A percentile compares a stretch with the other conserved stretches of the same genome.
Conservation (phyloP, 2,329 filamentous ascomycete genomes). For the Sclerotinia subarctica region DNA sequence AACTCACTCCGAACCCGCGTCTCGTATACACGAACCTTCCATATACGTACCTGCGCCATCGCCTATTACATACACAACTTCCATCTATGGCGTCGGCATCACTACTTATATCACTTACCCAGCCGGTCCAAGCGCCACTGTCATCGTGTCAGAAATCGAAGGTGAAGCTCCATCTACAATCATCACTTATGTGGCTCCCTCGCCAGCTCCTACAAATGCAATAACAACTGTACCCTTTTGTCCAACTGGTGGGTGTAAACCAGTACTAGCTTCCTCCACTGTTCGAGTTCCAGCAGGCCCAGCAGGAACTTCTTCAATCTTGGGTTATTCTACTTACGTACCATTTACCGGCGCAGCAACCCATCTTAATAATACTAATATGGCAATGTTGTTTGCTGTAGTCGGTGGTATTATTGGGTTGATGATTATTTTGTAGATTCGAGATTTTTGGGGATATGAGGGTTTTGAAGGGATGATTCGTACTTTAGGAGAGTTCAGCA, state of each 20-base stretch:
- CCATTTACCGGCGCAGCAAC: conserved; percentile 10
- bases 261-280: not conserved
- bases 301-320: conserved; percentile 9
- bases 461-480: not conserved
- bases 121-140: conserved; percentile 1
- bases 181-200: conserved; percentile 4
- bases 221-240: not conserved
- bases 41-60: conserved; percentile 15
- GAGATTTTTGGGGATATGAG: too few species aligned
- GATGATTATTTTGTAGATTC: conserved; percentile 7
- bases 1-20: not conserved
- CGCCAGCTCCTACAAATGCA: not conserved
- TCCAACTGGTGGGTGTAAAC: conserved; percentile 8
- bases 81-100: not conserved
- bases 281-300: not conserved
- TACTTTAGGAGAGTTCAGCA: not conserved
- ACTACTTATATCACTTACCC: conserved; percentile 16
- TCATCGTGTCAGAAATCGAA: not conserved
- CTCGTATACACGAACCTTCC: conserved; percentile 5
- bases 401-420: conserved; percentile 5
- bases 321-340: conserved; percentile 14
- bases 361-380: not conserved
- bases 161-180: conserved; percentile 2
- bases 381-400: not conserved
- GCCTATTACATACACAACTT: not conserved